Base-by-base conservation (phyloP, 23 red algal species). In the Agarophyton chilense region DNA sequence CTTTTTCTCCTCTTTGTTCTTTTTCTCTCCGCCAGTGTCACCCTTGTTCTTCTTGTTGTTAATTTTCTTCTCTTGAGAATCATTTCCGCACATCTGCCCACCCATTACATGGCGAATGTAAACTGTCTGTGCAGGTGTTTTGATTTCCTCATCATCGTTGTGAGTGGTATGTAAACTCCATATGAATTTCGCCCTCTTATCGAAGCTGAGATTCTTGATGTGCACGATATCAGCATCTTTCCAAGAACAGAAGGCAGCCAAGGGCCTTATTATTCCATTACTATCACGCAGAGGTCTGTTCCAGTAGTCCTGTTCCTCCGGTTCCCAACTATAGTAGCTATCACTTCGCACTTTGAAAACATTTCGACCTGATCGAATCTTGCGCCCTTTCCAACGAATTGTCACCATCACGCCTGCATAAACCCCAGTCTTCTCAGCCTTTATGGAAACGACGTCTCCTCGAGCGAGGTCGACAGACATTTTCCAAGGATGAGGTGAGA, bases 41-140 rank as follows among this genome's bases (percentile, higher is more conserved):
- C 24, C 24, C 34, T 70, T 70, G 32, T n/a, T n/a, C n/a, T n/a
- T n/a, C n/a, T n/a, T n/a, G n/a, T n/a, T n/a, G n/a, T n/a, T n/a
- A n/a, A n/a, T n/a, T n/a, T n/a, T n/a, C n/a, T n/a, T n/a, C n/a
- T n/a, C n/a, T n/a, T n/a, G n/a, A n/a, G 64, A 36, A 40, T 41
- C 4, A 10, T 70, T 70, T 22, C 4, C 19, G 10, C 64, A 70
- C 34, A 9, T 41, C 10, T 70, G 32, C 18, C 64, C 64, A 42
- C 64, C 64, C 32, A 70, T 70, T 9, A 70, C 64, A 70, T 70
- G 64, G 8, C 64, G 64, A 42, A 70, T 40, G 14, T 70, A 42
- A 4, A 70, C 64, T 36, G 64, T 70, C 34, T 70, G 64, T 26
- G 64, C 64, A 13, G 34, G 64, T 36, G 38, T 36, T 22, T 36